Evolutionary conservation across 768 basidiomycete species (phyloP).

Genomic region (Rhodotorula toruloides): DNA sequence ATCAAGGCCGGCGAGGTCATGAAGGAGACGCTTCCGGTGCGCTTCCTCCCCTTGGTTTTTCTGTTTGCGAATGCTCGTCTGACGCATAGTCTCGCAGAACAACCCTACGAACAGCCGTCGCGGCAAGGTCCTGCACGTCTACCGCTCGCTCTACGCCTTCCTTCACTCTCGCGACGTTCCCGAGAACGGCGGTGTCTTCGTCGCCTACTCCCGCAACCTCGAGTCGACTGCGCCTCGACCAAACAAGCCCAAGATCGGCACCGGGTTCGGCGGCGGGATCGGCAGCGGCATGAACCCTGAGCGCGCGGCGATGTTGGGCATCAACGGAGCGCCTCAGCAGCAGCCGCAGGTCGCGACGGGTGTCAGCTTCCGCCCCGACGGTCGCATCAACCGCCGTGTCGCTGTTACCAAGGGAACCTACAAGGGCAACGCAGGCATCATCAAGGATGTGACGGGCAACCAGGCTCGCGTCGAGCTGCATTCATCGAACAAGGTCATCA

Average conservation of each 20-base stretch:
- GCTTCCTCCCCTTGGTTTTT: conserved; percentile 31
- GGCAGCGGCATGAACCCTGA: conserved; percentile 51
- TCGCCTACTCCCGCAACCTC: conserved; percentile 76
- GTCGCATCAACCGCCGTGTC: conserved; percentile 59
- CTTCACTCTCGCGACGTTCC: conserved; percentile 81
- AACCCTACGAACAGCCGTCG: conserved; percentile 53
- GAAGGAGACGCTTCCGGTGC: conserved; percentile 80
- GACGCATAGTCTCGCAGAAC: neutral
- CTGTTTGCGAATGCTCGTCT: too few species aligned
- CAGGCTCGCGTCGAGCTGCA: conserved; percentile 83
- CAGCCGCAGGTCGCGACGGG: conserved; percentile 15
- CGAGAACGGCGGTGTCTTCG: conserved; percentile 92
- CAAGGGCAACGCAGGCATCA: conserved; percentile 83
- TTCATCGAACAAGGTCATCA: conserved; percentile 81
- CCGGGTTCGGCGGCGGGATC: conserved; percentile 56
- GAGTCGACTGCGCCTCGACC: conserved; percentile 81
- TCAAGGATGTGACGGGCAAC: conserved; percentile 89
- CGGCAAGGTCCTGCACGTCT: conserved; percentile 86
- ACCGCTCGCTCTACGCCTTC: conserved; percentile 91
- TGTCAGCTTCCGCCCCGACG: conserved; percentile 24
- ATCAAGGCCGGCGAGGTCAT: conserved; percentile 82
- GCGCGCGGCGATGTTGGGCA: too few species aligned
- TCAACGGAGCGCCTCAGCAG: conserved; percentile 69
- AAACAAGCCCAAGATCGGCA: conserved; percentile 90
- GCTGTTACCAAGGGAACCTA: conserved; percentile 76